Percentiles rank a stretch among this genome's conserved stretches.
phyloP scores from a whole-genome alignment of 495 filamentous ascomycete species.

The Aspergillus olivimuriae region DNA sequence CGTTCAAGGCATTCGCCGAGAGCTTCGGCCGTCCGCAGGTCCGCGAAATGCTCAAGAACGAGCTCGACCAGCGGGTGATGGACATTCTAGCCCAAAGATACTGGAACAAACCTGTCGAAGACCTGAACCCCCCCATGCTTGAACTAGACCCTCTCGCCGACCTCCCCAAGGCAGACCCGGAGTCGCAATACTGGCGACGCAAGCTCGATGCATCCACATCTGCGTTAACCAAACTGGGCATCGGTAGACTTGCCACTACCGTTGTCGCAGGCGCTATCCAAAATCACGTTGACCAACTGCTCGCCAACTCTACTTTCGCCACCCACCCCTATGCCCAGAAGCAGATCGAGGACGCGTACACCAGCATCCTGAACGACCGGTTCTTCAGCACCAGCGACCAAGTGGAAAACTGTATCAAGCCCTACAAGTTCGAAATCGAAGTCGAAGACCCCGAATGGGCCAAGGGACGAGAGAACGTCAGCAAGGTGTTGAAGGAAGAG shows the following conservation, averaged over 20 bases:
- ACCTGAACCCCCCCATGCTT: conserved; percentile 52
- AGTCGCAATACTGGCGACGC: conserved; percentile 84
- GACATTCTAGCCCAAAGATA: conserved; percentile 93
- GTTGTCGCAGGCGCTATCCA: conserved; percentile 87
- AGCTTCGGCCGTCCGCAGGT: conserved; percentile 86
- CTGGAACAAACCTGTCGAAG: conserved; percentile 94
- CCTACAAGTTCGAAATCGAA: conserved; percentile 96
- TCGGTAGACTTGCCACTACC: conserved; percentile 85
- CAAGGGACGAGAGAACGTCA: conserved; percentile 72
- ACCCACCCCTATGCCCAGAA: conserved; percentile 86
- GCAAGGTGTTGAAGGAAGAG: conserved; percentile 73
- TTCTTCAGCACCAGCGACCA: conserved; percentile 96
- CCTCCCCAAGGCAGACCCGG: conserved; percentile 74
- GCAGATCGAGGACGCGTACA: conserved; percentile 83
- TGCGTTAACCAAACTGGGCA: conserved; percentile 84
- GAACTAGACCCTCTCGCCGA: conserved; percentile 70
- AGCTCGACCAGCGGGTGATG: conserved; percentile 90
- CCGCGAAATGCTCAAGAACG: conserved; percentile 79
- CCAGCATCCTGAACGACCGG: conserved; percentile 82
- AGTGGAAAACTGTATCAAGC: conserved; percentile 99
- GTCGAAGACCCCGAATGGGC: conserved; percentile 85
- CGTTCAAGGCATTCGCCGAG: conserved; percentile 88
- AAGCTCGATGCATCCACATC: conserved; percentile 92
- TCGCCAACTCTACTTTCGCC: conserved; percentile 73
- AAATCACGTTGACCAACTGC: conserved; percentile 70